phyloP scores from a whole-genome alignment of 768 basidiomycete genomes.

The Agrocybe praecox region DNA sequence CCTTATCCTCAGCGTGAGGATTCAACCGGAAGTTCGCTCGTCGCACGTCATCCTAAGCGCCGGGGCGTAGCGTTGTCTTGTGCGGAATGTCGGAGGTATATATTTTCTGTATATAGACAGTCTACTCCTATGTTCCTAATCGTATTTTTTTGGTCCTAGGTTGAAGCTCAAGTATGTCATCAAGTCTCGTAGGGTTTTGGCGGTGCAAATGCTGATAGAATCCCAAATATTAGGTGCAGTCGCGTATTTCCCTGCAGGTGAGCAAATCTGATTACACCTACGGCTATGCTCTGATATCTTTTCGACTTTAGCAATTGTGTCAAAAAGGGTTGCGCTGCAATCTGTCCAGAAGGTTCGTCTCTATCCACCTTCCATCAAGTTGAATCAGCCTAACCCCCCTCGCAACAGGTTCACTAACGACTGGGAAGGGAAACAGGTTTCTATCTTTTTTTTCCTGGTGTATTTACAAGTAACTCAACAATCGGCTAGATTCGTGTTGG shows the following conservation, averaged over 20 bases:
- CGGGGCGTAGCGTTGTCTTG: constrained; percentile 61
- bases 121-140: constrained; percentile 12
- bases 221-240: constrained; percentile 46
- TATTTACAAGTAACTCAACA: constrained; percentile 3
- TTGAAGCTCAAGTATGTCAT: constrained; percentile 65
- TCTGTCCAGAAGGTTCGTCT: constrained; percentile 63
- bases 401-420: constrained; percentile 61
- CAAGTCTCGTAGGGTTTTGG: background rate
- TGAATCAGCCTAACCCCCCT: constrained; percentile 1
- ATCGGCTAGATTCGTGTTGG: constrained; percentile 60
- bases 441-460: background rate
- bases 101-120: constrained; percentile 13
- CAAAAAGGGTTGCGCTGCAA: constrained; percentile 60
- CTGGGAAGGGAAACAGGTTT: constrained; percentile 74
- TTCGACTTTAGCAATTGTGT: constrained; percentile 48
- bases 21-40: constrained; percentile 29
- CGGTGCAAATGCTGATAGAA: constrained; percentile 12
- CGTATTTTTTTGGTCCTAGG: constrained; percentile 33
- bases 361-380: background rate
- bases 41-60: constrained; percentile 45
- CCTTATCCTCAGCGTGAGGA: constrained; percentile 25
- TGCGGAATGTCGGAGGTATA: constrained; percentile 70
- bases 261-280: constrained; percentile 2
- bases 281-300: constrained; percentile 14
- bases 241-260: constrained; percentile 70